A percentile compares a stretch with the other conserved stretches of the same genome.
These are phyloP conservation scores for Colletotrichum chlorophyti DNA, from an alignment of 2,329 filamentous ascomycete species.

Conservation along the genomic window DNA sequence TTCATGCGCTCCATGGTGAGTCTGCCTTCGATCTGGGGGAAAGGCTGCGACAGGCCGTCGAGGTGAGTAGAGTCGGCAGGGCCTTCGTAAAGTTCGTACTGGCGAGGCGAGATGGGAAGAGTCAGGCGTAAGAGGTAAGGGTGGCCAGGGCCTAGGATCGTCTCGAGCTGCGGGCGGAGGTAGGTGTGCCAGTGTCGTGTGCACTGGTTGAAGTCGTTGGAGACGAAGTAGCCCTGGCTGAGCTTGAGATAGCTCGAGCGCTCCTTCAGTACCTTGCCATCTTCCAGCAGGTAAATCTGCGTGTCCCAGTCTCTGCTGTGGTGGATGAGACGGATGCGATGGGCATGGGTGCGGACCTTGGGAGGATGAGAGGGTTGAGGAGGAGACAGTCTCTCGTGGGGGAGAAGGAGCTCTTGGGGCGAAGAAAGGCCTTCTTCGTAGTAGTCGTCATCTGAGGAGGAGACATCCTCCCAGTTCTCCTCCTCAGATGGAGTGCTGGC, in stretches of 20 bases:
- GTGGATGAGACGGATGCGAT: not conserved
- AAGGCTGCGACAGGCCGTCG: not conserved
- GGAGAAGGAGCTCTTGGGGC: not conserved
- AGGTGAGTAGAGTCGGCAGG: not conserved
- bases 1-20: conserved; percentile 8
- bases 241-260: not conserved
- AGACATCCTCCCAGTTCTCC: not conserved
- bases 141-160: not conserved
- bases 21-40: conserved; percentile 1
- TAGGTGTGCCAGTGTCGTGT: not conserved
- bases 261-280: conserved; percentile 7
- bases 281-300: not conserved
- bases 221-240: not conserved
- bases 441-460: not conserved
- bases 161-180: not conserved
- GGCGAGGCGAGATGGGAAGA: not conserved
- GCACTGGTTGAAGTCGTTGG: not conserved
- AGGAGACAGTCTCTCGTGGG: not conserved
- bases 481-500: not conserved
- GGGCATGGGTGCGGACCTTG: not conserved
- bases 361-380: not conserved
- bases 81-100: not conserved
- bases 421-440: not conserved
- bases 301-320: not conserved
- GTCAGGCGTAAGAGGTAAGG: not conserved